These are phyloP conservation scores for Globisporangium orthogonon DNA, from an alignment of 352 stramenopile species.

Conservation along the genomic window DNA sequence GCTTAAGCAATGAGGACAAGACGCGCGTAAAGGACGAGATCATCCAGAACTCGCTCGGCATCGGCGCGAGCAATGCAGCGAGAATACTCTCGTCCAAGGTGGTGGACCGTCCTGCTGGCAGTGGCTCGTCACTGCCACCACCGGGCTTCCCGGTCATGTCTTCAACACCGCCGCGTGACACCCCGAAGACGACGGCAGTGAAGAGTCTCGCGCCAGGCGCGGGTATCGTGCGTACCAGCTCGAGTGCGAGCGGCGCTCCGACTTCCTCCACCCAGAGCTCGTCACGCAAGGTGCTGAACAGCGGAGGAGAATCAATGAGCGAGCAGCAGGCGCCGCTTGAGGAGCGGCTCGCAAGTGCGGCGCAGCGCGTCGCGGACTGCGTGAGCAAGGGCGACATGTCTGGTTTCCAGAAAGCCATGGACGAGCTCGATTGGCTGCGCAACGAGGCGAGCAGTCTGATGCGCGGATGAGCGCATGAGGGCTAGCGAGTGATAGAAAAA, in stretches of 20 bases:
- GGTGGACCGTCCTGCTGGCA: constrained; percentile 19
- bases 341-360: constrained; percentile 55
- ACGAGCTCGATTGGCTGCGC: constrained; percentile 70
- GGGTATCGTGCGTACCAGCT: constrained; percentile 43
- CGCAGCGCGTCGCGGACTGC: constrained; percentile 66
- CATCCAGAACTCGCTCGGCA: constrained; percentile 80
- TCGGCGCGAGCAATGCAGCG: constrained; percentile 54
- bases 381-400: constrained; percentile 76
- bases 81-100: constrained; percentile 55
- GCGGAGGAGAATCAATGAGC: background rate
- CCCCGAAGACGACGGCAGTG: constrained; percentile 37
- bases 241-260: background rate
- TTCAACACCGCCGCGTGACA: constrained; percentile 32
- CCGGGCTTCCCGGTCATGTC: constrained; percentile 42
- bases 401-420: constrained; percentile 77
- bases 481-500: constrained; percentile 1
- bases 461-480: constrained; percentile 29
- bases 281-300: background rate
- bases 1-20: constrained; percentile 78
- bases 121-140: constrained; percentile 23
- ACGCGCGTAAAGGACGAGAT: constrained; percentile 82
- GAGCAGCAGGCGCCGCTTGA: constrained; percentile 25
- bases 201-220: constrained; percentile 43
- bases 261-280: background rate
- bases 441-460: constrained; percentile 76